Evolutionary conservation across 1,139 yeast species (phyloP).

Genomic region (Meyerozyma sp.): DNA sequence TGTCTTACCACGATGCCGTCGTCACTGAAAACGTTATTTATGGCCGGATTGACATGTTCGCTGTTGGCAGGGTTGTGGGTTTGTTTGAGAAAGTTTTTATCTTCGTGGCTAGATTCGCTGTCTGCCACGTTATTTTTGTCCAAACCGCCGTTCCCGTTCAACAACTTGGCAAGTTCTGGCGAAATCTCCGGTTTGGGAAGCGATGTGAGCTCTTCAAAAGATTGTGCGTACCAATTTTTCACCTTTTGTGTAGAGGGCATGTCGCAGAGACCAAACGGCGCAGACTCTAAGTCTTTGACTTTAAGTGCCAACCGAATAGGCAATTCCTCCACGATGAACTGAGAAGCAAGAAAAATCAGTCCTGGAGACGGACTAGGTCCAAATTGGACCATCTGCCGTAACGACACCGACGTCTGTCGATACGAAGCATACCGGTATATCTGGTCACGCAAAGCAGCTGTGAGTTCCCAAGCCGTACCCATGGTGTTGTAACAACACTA

Average conservation of each 20-base stretch:
- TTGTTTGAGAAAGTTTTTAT: conserved; percentile 14
- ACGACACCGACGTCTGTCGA: conserved; percentile 80
- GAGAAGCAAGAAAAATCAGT: conserved; percentile 75
- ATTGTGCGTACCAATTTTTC: conserved; percentile 86
- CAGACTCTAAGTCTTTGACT: conserved; percentile 75
- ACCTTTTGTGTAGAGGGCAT: conserved; percentile 77
- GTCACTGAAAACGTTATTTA: conserved; percentile 42
- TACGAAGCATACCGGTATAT: conserved; percentile 59
- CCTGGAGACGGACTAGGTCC: conserved; percentile 79
- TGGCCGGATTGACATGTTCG: conserved; percentile 34
- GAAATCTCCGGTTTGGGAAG: conserved; percentile 46
- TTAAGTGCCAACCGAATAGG: conserved; percentile 85
- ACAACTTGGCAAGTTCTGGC: conserved; percentile 30
- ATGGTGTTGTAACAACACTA: conserved; percentile 10
- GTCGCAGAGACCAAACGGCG: conserved; percentile 69
- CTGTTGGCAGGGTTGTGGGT: conserved; percentile 25
- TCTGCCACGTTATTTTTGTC: conserved; percentile 1
- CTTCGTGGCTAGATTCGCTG: conserved; percentile 7
- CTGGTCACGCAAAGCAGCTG: conserved; percentile 32
- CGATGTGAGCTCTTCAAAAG: conserved; percentile 74
- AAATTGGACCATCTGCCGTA: conserved; percentile 90
- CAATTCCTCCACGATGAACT: conserved; percentile 79
- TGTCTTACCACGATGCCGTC: conserved; percentile 48
- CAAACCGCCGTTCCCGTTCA: conserved; percentile 13
- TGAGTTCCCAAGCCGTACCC: conserved; percentile 45